Base-by-base conservation (phyloP, 352 stramenopile species). In the Halophytophthora polymorphica region DNA sequence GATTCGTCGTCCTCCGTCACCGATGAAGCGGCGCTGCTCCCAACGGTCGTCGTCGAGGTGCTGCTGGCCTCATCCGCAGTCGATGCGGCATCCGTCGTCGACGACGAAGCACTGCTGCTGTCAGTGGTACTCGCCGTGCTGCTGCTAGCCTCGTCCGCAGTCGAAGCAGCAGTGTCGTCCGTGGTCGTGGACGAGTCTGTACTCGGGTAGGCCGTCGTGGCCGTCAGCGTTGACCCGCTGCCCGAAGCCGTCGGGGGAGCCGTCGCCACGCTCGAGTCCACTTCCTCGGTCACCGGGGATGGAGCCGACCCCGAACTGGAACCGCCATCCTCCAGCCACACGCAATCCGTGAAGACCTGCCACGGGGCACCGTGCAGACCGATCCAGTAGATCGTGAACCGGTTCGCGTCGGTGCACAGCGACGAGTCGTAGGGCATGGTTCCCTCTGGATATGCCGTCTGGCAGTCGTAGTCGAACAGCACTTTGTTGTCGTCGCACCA, bases 341-440 rank as follows among this genome's bases (percentile, higher is more conserved):
- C 73, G 39, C 73, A 85, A 61, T 85, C 62, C 11, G 53, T 79
- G 58, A 78, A 83, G 52, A 76, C 72, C 55, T 83, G 72, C 69
- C 72, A 83, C 14, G 64, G 69, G 8, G 59, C 58, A 18, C 62
- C 56, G 38, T 83, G 72, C 7, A 83, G 53, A 5, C 40, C 72
- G 21, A 83, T 58, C 72, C 72, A 83, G 57, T 77, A 80, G 55
- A 80, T 50, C 8, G 61, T 73, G 39, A 80, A 55, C 10, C 56
- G 64, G 50, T 74, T 71, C 11, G 64, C 67, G 19, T 66, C 55
- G 0, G 53, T 18, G 55, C 72, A 83, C 37, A 70, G 63, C n/a
- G 51, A 56, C 13, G 56, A 55, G 42, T 86, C 66, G 42, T 78
- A 69, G 19, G 75, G 61, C n/a, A 82, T 60, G 1, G 28, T 52